Conservation (phyloP, 768 basidiomycete species). For the Strobilomyces echinocephalus region DNA sequence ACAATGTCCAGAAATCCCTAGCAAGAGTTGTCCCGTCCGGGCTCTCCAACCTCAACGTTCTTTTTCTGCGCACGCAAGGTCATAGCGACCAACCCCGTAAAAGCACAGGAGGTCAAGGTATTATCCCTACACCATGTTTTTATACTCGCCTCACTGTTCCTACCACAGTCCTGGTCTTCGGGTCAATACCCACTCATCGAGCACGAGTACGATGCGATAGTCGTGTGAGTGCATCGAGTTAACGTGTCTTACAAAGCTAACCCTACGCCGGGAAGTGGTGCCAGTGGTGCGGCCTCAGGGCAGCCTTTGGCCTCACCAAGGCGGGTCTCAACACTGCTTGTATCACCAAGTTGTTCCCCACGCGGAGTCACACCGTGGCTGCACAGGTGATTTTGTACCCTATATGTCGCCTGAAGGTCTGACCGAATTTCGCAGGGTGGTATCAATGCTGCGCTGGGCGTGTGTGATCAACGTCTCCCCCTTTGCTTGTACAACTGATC, state of each 20-base stretch:
- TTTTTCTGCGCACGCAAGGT: too few species aligned
- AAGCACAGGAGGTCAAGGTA: constrained; percentile 81
- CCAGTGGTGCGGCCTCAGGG: constrained; percentile 98
- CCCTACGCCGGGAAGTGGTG: constrained; percentile 55
- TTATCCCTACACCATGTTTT: constrained; percentile 8
- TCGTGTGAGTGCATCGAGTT: constrained; percentile 66
- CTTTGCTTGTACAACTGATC: constrained; percentile 5
- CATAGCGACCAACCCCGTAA: constrained; percentile 67
- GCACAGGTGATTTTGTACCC: constrained; percentile 63
- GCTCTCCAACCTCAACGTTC: too few species aligned
- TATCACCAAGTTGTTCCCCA: constrained; percentile 98
- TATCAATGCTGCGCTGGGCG: constrained; percentile 95
- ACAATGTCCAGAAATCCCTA: too few species aligned
- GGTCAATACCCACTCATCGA: constrained; percentile 96
- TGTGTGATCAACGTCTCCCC: constrained; percentile 35
- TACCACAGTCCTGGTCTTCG: constrained; percentile 63
- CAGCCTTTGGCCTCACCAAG: constrained; percentile 97
- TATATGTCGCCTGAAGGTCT: background rate
- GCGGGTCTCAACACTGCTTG: constrained; percentile 98
- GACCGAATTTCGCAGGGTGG: constrained; percentile 60
- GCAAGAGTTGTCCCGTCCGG: too few species aligned
- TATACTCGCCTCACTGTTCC: constrained; percentile 1
- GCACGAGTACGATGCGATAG: constrained; percentile 98
- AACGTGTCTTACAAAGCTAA: constrained; percentile 13
- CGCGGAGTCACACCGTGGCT: constrained; percentile 96